phyloP scores from a whole-genome alignment of 495 filamentous ascomycete species.

The Chaetomium tenue region DNA sequence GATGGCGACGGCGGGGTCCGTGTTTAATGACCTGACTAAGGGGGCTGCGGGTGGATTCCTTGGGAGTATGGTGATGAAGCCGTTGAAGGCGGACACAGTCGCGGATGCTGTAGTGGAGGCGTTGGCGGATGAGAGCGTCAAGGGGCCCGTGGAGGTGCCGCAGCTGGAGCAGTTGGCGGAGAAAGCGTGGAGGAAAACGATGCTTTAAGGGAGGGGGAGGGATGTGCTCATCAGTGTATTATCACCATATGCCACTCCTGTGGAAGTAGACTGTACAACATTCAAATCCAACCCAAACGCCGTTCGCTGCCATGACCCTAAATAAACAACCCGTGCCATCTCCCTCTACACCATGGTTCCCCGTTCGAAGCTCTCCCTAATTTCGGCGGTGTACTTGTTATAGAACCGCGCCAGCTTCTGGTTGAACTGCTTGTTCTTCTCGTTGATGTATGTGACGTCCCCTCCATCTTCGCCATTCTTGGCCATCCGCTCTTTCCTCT shows the following conservation, averaged over 20 bases:
- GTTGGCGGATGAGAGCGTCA: conserved; percentile 64
- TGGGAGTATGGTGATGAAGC: conserved; percentile 80
- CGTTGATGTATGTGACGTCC: conserved; percentile 98
- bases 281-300: conserved; percentile 24
- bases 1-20: conserved; percentile 62
- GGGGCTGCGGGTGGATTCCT: conserved; percentile 69
- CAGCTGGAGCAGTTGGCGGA: conserved; percentile 71
- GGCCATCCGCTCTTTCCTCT: conserved; percentile 72
- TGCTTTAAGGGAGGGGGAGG: conserved; percentile 56
- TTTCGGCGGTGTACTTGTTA: conserved; percentile 97
- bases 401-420: conserved; percentile 93
- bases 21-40: conserved; percentile 71
- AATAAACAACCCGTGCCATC: conserved; percentile 20
- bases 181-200: conserved; percentile 74
- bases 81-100: conserved; percentile 79
- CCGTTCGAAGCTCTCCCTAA: conserved; percentile 95
- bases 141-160: conserved; percentile 64
- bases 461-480: conserved; percentile 71
- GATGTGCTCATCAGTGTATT: conserved; percentile 4
- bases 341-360: conserved; percentile 73
- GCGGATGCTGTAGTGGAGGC: conserved; percentile 82
- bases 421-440: conserved; percentile 99
- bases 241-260: conserved; percentile 8
- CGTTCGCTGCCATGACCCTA: conserved; percentile 14
- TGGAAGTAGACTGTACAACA: conserved; percentile 20